Evolutionary conservation across 768 basidiomycete genomes (phyloP), one percentile per base, ranked within the genome.

Genomic region (Hydnum rufescens): DNA sequence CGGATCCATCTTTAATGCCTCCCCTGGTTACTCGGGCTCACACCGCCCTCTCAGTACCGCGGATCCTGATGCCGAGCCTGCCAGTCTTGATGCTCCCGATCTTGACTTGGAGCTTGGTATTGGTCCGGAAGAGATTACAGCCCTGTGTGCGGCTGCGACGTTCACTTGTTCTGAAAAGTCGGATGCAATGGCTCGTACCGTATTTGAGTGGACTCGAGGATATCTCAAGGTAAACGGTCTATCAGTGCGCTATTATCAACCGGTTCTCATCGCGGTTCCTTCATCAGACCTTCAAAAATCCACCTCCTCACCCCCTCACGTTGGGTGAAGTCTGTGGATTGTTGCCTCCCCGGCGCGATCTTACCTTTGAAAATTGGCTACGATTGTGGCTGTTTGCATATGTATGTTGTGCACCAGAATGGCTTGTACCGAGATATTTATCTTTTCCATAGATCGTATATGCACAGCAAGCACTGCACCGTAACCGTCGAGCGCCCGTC

Each of bases 131-230:
- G 44, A 47, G 44, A 47, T 47, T 16, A 47, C 44, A 8, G 44
- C 44, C 13, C 26, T 47, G 13, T 47, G 44, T 47, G 44, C 25
- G 8, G 44, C 44, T 8, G 13, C 44, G 13, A 47, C 44, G 44
- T 47, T 47, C 44, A 47, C 44, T 13, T 47, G 44, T 47, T 47
- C 44, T 13, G 44, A 47, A 8, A 47, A 47, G 26, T 47, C 44
- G 8, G 44, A 47, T 26, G 44, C 44, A 13, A 47, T 47, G 44
- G 44, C 44, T 8, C 13, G 44, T 8, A 47, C 44, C 8, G 44
- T 47, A 25, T 47, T 47, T 25, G 44, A 47, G 44, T 47, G 44
- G 44, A 47, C 44, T 26, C 44, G 44, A 13, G 44, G 44, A 28
- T 47, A 47, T 25, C 44, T 47, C 13, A 47, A 47, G 44, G 44